Evolutionary conservation across 371 early-diverging fungal species (phyloP), one percentile per base, ranked within the genome.

Genomic region (Syncephalastrum sp.): DNA sequence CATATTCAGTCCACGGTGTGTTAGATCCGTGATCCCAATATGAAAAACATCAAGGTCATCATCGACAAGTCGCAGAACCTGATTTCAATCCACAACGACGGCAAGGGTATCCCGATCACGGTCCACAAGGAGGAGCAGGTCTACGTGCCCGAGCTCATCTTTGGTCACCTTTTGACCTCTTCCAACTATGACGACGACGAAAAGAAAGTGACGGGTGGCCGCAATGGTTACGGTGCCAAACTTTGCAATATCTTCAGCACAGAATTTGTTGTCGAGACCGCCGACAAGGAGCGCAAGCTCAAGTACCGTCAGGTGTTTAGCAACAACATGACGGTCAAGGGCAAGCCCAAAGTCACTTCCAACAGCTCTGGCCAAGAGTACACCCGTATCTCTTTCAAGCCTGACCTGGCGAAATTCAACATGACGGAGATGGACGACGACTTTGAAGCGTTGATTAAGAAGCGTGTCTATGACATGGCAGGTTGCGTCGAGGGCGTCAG

Each of bases 211-310:
- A 95, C 97, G 6, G 99, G 99, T 67, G 99, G 99, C 27, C 83
- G 99, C 48, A 99, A 99, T 74, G 99, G 99, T 47, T 99, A 96
- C 70, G 99, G 99, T 55, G 99, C 99, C 42, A 99, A 99, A 72
- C 86, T 99, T 13, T 98, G 99, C 79, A 99, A 99, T 67, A 99
- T 99, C 51, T 99, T 99, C 65, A 93, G 93, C 64, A 92, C 83
- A 4, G 92, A 96, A 78, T 99, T 99, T 71, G 87, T 84, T 33
- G 95, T 99, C 10, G 99, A 99, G 76, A 99, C 99, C 0, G 93
- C 92, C 0, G 96, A 98, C 69, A 81, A 79, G 23, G 77, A 76
- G 19, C 78, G 81, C 19, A 77, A 84, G 33, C 81, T 90, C 47
- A 92, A 89, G 64, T 95, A 90, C 74, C 88, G 82, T 61, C 98